A percentile compares a stretch with the other conserved stretches of the same genome.
phyloP scores from a whole-genome alignment of 345 rosid species.

The Isatis tinctoria region DNA sequence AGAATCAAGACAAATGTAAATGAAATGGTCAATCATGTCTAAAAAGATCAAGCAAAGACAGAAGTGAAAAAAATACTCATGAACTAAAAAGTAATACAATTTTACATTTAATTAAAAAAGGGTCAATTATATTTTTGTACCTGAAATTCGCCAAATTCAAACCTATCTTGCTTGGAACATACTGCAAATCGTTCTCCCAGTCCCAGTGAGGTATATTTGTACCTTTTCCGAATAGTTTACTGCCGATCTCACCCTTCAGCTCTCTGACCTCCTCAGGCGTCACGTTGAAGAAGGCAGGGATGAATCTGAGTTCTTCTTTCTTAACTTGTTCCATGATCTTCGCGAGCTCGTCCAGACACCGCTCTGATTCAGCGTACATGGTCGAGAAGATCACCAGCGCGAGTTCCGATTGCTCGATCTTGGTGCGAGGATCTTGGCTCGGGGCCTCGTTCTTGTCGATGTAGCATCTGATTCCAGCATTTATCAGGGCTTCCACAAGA shows the following conservation, averaged over 20 bases:
- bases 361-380: not conserved
- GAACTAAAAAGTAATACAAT: no score
- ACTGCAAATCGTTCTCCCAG: not conserved
- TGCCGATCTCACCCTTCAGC: not conserved
- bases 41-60: no score
- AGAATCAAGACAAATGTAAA: not conserved
- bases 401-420: not conserved
- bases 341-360: conserved; percentile 7
- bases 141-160: not conserved
- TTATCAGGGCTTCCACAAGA: not conserved
- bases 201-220: not conserved
- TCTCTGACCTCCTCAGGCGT: not conserved
- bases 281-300: not conserved
- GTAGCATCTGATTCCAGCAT: not conserved
- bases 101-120: no score
- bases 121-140: not conserved
- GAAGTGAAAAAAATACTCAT: no score
- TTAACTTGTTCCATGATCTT: not conserved
- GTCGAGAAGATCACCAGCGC: not conserved
- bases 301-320: not conserved
- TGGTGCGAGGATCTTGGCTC: not conserved
- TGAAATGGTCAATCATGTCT: not conserved
- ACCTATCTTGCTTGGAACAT: not conserved
- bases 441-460: not conserved
- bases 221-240: not conserved